These are phyloP conservation scores for Camptophora hylomeconis DNA, from an alignment of 2,329 filamentous ascomycete species.

Conservation along the genomic window DNA sequence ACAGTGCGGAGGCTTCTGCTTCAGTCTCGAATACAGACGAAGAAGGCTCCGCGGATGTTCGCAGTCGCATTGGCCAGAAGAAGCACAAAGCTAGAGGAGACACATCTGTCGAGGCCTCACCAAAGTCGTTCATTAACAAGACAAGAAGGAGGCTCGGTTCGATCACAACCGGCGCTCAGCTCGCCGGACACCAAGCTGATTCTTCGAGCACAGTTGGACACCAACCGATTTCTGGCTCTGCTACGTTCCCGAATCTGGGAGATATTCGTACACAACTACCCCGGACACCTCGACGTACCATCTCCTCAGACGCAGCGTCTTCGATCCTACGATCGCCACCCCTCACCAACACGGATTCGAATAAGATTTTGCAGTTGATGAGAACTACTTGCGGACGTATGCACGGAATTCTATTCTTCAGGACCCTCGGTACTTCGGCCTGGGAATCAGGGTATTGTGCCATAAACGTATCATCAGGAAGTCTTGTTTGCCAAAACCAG, in stretches of 20 bases:
- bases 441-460: slow-evolving; percentile 40
- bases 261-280: slow-evolving; percentile 21
- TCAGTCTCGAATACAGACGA: slow-evolving; percentile 17
- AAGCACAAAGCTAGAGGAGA: slow-evolving; percentile 10
- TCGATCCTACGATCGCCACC: slow-evolving; percentile 21
- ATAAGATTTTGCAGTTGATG: slow-evolving; percentile 37
- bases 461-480: slow-evolving; percentile 37
- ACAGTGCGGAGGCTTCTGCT: slow-evolving; percentile 10
- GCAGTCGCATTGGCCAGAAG: slow-evolving; percentile 11
- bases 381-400: slow-evolving; percentile 39
- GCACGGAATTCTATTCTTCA: slow-evolving; percentile 40
- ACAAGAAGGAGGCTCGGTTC: slow-evolving; percentile 23
- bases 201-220: slow-evolving; percentile 32
- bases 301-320: slow-evolving; percentile 13
- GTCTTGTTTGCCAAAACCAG: slow-evolving; percentile 37
- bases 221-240: slow-evolving; percentile 33
- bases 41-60: slow-evolving; percentile 24
- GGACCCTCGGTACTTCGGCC: slow-evolving; percentile 27
- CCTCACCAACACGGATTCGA: slow-evolving; percentile 30
- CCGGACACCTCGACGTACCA: slow-evolving; percentile 12
- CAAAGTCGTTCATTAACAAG: slow-evolving; percentile 16
- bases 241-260: slow-evolving; percentile 22
- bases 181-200: slow-evolving; percentile 26
- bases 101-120: slow-evolving; percentile 10
- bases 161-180: slow-evolving; percentile 21